Evolutionary conservation across 371 early-diverging fungal genomes (phyloP).

Genomic region (Haplosporangium sp.): DNA sequence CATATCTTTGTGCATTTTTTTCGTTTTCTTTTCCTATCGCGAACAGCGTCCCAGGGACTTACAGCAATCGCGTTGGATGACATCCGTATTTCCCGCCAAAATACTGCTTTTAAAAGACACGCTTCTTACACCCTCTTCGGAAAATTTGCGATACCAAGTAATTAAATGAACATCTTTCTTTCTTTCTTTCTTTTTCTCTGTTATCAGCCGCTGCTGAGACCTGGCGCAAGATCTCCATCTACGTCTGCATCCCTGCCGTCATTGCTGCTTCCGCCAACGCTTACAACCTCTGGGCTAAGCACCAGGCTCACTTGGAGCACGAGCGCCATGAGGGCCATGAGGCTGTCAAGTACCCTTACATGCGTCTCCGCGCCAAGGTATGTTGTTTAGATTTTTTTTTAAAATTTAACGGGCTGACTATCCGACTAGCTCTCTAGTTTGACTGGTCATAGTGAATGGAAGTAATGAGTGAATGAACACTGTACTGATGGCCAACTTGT

Average conservation of each 20-base stretch:
- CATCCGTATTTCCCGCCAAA: too few relatives aligned
- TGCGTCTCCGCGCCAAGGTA: constrained; percentile 54
- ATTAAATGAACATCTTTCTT: too few relatives aligned
- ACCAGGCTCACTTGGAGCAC: constrained; percentile 55
- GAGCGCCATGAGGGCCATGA: constrained; percentile 54
- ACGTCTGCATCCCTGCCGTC: constrained; percentile 51
- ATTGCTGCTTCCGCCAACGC: constrained; percentile 55
- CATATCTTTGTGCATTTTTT: too few relatives aligned
- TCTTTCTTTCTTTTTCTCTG: neutral
- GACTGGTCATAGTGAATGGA: neutral
- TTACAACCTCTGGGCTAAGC: constrained; percentile 52
- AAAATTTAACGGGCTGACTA: neutral
- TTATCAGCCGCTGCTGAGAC: constrained; percentile 50
- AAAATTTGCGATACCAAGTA: too few relatives aligned
- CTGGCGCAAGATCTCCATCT: constrained; percentile 58
- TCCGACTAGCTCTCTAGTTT: too few relatives aligned
- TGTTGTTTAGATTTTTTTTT: neutral
- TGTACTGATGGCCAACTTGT: neutral
- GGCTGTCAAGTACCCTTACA: constrained; percentile 52
- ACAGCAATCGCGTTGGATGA: too few relatives aligned
- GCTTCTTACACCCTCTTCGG: too few relatives aligned
- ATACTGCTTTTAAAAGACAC: too few relatives aligned
- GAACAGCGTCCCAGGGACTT: too few relatives aligned
- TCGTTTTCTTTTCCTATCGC: too few relatives aligned
- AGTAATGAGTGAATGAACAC: neutral